Evolutionary conservation across 208 protist species (phyloP).

Genomic region (Strigomonas culicis): DNA sequence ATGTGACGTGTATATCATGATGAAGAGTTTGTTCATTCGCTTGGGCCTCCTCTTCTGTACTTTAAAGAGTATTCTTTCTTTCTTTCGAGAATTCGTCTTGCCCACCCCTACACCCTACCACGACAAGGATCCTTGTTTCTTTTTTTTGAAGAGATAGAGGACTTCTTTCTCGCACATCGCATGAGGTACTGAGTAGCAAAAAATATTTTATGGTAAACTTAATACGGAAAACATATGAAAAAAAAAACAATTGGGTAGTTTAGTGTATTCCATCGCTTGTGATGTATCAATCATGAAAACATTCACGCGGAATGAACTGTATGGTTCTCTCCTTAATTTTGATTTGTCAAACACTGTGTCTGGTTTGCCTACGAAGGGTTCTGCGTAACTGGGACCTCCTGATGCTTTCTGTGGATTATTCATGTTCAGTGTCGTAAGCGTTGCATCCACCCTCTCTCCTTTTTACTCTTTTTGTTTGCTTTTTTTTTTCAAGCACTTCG

Average conservation of each 20-base stretch:
- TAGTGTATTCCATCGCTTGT: too few species aligned
- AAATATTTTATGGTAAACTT: too few species aligned
- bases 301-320: not conserved
- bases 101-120: too few species aligned
- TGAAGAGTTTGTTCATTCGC: not conserved
- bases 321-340: not conserved
- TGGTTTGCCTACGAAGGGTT: constrained; percentile 5
- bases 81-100: not conserved
- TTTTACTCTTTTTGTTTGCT: not conserved
- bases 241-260: too few species aligned
- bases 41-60: not conserved
- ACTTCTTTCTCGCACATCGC: too few species aligned
- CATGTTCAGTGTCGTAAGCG: not conserved
- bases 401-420: not conserved
- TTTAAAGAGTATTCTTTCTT: not conserved
- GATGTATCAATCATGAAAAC: not conserved
- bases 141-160: too few species aligned
- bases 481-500: not conserved
- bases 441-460: not conserved
- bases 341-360: too few species aligned
- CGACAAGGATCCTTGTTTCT: too few species aligned
- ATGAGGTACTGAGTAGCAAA: too few species aligned
- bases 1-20: too few species aligned
- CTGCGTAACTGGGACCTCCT: not conserved
- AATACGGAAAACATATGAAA: too few species aligned